phyloP scores from a whole-genome alignment of 768 basidiomycete genomes.

The Trametes cubensis region DNA sequence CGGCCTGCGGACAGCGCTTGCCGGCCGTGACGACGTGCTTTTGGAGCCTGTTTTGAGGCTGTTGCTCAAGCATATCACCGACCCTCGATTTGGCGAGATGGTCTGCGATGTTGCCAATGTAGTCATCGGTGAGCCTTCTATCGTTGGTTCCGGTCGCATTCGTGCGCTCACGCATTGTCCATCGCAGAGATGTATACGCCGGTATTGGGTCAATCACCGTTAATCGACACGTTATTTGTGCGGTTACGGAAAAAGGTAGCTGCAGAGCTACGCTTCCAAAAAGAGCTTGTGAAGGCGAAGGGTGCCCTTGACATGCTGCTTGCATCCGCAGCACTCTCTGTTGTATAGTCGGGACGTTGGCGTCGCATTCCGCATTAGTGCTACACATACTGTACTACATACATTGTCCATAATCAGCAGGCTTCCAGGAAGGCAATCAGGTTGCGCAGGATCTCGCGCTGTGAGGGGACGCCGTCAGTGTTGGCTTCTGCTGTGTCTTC shows the following conservation, averaged over 20 bases:
- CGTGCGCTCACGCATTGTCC: conserved; percentile 12
- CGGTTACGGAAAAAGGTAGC: conserved; percentile 83
- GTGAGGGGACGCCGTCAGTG: conserved; percentile 48
- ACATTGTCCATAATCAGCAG: conserved; percentile 33
- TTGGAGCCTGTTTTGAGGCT: conserved; percentile 90
- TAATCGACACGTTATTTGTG: conserved; percentile 85
- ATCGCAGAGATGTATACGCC: conserved; percentile 84
- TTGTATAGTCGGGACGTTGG: conserved; percentile 8
- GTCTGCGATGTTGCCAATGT: conserved; percentile 79
- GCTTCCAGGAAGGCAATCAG: conserved; percentile 64
- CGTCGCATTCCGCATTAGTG: conserved; percentile 8
- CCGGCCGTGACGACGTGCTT: conserved; percentile 90
- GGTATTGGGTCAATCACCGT: conserved; percentile 90
- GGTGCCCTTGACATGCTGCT: conserved; percentile 93
- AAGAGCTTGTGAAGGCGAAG: conserved; percentile 76
- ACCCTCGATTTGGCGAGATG: conserved; percentile 91
- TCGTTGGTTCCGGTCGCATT: not conserved
- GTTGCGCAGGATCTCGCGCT: conserved; percentile 68
- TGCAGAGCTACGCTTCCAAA: conserved; percentile 86
- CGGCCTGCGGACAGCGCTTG: conserved; percentile 81
- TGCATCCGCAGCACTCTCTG: conserved; percentile 51
- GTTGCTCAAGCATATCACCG: conserved; percentile 80
- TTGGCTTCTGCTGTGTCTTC: conserved; percentile 45
- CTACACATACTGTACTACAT: conserved; percentile 22
- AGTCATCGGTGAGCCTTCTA: conserved; percentile 69